phyloP scores from a whole-genome alignment of 441 rosid species.

The Corymbia citriodora region DNA sequence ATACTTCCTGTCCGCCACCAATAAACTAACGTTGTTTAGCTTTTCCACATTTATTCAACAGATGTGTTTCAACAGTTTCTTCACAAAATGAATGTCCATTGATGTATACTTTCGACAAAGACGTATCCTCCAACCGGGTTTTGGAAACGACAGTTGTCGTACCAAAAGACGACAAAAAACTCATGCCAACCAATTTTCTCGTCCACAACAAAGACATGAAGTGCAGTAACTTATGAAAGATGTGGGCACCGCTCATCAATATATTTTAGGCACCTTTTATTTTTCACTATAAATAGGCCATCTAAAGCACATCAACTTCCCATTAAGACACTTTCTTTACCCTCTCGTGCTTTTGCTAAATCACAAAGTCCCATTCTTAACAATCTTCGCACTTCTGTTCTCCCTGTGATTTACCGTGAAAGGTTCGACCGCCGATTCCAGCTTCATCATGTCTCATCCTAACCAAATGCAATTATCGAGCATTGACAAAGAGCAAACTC shows the following conservation, averaged over 20 bases:
- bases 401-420: not conserved
- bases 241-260: too few relatives aligned
- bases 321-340: not conserved
- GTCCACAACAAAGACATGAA: too few relatives aligned
- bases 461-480: not conserved
- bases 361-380: not conserved
- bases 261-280: too few relatives aligned
- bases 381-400: not conserved
- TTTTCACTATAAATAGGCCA: not conserved
- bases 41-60: not conserved
- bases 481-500: not conserved
- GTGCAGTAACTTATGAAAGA: too few relatives aligned
- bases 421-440: not conserved
- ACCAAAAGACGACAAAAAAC: too few relatives aligned
- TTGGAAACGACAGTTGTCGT: too few relatives aligned
- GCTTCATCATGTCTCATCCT: not conserved
- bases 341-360: not conserved
- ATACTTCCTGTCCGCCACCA: not conserved
- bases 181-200: too few relatives aligned
- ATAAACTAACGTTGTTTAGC: not conserved
- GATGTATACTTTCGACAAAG: too few relatives aligned
- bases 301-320: not conserved
- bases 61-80: conserved; percentile 30
- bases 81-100: not conserved
- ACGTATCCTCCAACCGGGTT: too few relatives aligned